These are phyloP conservation scores for Alternaria tenuissima DNA, from an alignment of 2,329 filamentous ascomycete species.

Conservation along the genomic window DNA sequence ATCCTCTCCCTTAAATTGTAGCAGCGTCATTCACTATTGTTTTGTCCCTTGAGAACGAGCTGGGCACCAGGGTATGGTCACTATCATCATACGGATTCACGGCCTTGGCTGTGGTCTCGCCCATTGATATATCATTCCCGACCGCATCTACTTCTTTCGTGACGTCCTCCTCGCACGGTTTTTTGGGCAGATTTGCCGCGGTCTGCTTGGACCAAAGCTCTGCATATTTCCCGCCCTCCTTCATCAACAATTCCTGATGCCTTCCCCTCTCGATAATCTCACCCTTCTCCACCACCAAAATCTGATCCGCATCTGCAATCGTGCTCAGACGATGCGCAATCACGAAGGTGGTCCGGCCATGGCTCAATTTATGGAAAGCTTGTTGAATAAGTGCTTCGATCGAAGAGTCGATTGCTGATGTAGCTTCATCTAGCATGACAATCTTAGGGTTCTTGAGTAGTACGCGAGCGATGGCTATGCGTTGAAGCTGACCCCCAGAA, in stretches of 20 bases:
- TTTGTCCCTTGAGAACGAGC: too few relatives aligned
- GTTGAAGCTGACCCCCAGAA: conserved; percentile 72
- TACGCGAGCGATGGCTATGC: conserved; percentile 75
- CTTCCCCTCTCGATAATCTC: conserved; percentile 79
- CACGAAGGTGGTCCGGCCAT: conserved; percentile 71
- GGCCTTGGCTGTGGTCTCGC: conserved; percentile 29
- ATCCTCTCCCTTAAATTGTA: too few relatives aligned
- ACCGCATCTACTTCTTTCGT: conserved; percentile 23
- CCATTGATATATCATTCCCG: conserved; percentile 36
- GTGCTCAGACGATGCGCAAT: conserved; percentile 83
- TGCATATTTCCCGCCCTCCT: conserved; percentile 73
- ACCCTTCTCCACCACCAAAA: conserved; percentile 80
- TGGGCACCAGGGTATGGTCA: not conserved
- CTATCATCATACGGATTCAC: conserved; percentile 17
- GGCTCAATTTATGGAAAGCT: conserved; percentile 66
- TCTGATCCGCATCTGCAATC: conserved; percentile 85
- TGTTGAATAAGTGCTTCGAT: conserved; percentile 73
- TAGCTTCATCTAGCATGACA: conserved; percentile 45
- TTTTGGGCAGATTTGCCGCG: conserved; percentile 35
- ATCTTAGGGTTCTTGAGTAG: too few relatives aligned
- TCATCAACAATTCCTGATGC: conserved; percentile 76
- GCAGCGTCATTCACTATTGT: too few relatives aligned
- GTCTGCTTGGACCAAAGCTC: conserved; percentile 91
- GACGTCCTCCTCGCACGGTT: conserved; percentile 25
- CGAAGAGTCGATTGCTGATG: conserved; percentile 81